Base-by-base conservation (phyloP, 164 flowering plant genomes). In the Vitis rotundifolia region DNA sequence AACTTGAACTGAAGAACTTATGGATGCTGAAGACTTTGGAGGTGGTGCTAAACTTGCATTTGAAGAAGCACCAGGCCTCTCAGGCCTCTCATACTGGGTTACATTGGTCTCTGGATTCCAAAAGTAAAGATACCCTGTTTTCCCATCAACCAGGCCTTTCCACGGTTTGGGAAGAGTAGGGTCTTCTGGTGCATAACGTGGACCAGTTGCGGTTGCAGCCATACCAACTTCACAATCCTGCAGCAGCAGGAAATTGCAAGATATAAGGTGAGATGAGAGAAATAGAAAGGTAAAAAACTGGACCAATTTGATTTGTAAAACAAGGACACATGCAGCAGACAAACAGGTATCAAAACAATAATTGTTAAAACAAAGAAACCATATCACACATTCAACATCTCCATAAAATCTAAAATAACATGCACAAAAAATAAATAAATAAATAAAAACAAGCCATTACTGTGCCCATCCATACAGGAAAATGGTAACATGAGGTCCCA, bases 41-140 rank as follows among this genome's bases (percentile, higher is more conserved):
- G 74, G 66, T 16, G 79, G 65, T 54, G 78, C 61, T 49, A 76
- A 68, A 57, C 62, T 64, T 6, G 75, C 61, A 49, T 37, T 37
- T 37, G 44, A 37, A 37, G 44, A 37, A 6, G 6, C 44, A 37
- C 44, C 7, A 37, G 44, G 44, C 44, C 86, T 86, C 80, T 95
- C 26, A 22, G 99, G 99, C 81, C 86, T 86, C 80, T 95, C 98
- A 73, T 95, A 95, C 68, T 95, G 99, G 19, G 99, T 95, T 8
- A 87, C 85, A 78, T 95, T 95, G 31, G 98, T 90, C 73, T 78
- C 89, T 4, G 93, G 91, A 69, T 89, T 89, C 94, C 94, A 89
- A 61, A 73, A 89, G 75, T 89, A 89, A 22, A 89, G 73, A 74
- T 85, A 82, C 7, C 94, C 94, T 22, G 91, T 88, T 28, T 68